Conservation (phyloP, 768 basidiomycete species). For the Phanerodontia chrysosporium region DNA sequence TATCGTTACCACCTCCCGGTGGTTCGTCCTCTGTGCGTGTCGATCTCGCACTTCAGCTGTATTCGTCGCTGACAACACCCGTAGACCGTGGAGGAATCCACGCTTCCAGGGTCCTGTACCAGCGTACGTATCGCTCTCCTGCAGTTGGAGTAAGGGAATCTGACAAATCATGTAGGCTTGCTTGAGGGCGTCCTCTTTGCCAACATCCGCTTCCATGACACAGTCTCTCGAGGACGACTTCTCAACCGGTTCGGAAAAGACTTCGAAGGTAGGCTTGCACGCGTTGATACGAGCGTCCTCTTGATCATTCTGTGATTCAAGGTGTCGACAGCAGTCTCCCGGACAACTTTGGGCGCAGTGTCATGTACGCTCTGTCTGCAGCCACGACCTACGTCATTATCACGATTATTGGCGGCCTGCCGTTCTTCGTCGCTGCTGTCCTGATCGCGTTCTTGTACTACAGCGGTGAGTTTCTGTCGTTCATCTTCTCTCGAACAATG, state of each 20-base stretch:
- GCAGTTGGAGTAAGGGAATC: neutral
- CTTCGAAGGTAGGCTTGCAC: slow-evolving; percentile 55
- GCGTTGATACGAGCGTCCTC: neutral
- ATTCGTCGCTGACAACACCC: slow-evolving; percentile 8
- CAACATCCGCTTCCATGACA: slow-evolving; percentile 90
- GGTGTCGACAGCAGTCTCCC: slow-evolving; percentile 81
- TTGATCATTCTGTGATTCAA: slow-evolving; percentile 18
- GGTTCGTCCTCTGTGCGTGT: slow-evolving; percentile 65
- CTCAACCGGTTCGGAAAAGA: slow-evolving; percentile 88
- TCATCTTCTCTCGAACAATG: slow-evolving; percentile 17
- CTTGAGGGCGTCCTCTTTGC: slow-evolving; percentile 83
- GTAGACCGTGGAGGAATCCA: slow-evolving; percentile 61
- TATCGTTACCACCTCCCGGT: slow-evolving; percentile 56
- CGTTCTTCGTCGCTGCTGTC: slow-evolving; percentile 61
- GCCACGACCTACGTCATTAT: slow-evolving; percentile 70
- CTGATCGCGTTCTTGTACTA: slow-evolving; percentile 63
- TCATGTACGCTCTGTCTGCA: slow-evolving; percentile 67
- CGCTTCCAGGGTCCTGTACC: slow-evolving; percentile 74
- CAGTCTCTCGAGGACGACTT: slow-evolving; percentile 78
- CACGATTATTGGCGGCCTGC: slow-evolving; percentile 72
- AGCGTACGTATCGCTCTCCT: slow-evolving; percentile 36
- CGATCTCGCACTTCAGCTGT: neutral
- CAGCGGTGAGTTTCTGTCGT: slow-evolving; percentile 44
- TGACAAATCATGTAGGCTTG: slow-evolving; percentile 36
- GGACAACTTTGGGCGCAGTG: slow-evolving; percentile 81